Conservation (phyloP, 352 stramenopile species). For the Phytopythium delawarense region DNA sequence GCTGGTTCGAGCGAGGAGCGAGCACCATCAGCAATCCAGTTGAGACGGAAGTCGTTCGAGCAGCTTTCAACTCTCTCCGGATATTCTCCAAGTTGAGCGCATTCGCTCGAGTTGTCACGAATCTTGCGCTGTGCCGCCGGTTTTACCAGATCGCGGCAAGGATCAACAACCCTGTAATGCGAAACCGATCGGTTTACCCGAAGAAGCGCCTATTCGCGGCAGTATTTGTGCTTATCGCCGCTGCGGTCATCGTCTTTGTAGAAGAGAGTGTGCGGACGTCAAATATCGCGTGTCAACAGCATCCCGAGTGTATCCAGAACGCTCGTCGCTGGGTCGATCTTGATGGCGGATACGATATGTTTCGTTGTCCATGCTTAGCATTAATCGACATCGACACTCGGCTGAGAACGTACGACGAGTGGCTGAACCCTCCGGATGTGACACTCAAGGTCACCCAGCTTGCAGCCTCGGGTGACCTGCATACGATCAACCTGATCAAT, state of each 20-base stretch:
- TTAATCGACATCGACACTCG: conserved; percentile 17
- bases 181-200: conserved; percentile 11
- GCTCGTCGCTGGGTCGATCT: conserved; percentile 14
- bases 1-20: conserved; percentile 24
- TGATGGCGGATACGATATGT: conserved; percentile 2
- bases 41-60: conserved; percentile 19
- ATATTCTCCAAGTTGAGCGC: conserved; percentile 18
- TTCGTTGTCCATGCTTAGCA: conserved; percentile 30
- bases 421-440: conserved; percentile 16
- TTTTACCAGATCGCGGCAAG: conserved; percentile 10
- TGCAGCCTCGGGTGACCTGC: conserved; percentile 13
- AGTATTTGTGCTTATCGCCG: conserved; percentile 10
- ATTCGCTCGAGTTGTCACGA: conserved; percentile 23
- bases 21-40: conserved; percentile 19
- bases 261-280: conserved; percentile 13
- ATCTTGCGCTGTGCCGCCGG: conserved; percentile 18
- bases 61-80: conserved; percentile 28
- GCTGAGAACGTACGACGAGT: conserved; percentile 17
- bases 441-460: conserved; percentile 19
- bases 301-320: conserved; percentile 18
- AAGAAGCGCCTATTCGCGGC: conserved; percentile 6
- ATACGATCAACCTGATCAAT: conserved; percentile 25
- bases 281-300: background rate
- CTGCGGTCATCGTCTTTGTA: conserved; percentile 8
- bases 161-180: conserved; percentile 1